Evolutionary conservation across 2,329 filamentous ascomycete species (phyloP).

Genomic region (Shiraia sp.): DNA sequence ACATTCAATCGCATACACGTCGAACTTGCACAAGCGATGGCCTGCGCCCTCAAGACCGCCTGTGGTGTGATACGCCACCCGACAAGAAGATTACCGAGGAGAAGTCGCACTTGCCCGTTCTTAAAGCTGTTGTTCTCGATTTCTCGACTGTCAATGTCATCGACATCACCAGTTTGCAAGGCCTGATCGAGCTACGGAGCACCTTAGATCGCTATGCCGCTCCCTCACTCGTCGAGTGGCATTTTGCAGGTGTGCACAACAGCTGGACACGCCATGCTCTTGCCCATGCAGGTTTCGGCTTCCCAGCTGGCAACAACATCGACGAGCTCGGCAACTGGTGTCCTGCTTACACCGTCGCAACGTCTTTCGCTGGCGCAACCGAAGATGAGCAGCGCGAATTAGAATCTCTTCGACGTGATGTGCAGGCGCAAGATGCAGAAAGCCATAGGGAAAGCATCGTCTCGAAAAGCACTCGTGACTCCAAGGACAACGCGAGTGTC

Average conservation of each 20-base stretch:
- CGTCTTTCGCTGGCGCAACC: slow-evolving; percentile 16
- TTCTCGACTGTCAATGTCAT: slow-evolving; percentile 60
- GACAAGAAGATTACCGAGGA: slow-evolving; percentile 19
- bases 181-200: slow-evolving; percentile 59
- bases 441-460: not conserved
- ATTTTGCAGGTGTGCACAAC: slow-evolving; percentile 57
- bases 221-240: slow-evolving; percentile 44
- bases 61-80: slow-evolving; percentile 59
- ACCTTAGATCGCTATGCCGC: slow-evolving; percentile 57
- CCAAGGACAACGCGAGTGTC: not conserved
- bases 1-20: slow-evolving; percentile 60
- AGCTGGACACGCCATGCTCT: slow-evolving; percentile 62
- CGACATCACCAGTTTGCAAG: slow-evolving; percentile 60
- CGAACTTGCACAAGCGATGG: slow-evolving; percentile 24
- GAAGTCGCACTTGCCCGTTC: slow-evolving; percentile 45
- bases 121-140: slow-evolving; percentile 61
- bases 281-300: slow-evolving; percentile 59
- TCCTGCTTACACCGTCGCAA: slow-evolving; percentile 28
- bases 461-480: not conserved
- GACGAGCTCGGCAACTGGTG: slow-evolving; percentile 21
- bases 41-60: slow-evolving; percentile 46
- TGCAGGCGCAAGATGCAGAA: slow-evolving; percentile 12
- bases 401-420: slow-evolving; percentile 2
- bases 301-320: slow-evolving; percentile 24
- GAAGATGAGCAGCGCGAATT: slow-evolving; percentile 16